Conservation (phyloP, 2,329 filamentous ascomycete species). For the Samsoniella hepiali region DNA sequence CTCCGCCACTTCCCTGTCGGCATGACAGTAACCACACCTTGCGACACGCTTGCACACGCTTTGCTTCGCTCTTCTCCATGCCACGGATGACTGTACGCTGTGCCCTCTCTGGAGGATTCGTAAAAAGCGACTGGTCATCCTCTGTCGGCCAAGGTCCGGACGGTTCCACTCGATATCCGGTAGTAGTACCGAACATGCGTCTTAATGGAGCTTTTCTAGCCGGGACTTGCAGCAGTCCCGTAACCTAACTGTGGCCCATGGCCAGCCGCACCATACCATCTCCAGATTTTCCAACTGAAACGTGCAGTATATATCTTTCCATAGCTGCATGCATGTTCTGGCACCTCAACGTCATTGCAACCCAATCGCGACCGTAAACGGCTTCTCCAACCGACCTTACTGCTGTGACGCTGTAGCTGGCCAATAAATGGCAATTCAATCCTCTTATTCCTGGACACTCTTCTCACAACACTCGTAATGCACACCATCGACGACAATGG, state of each 20-base stretch:
- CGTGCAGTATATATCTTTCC: neutral
- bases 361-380: slow-evolving; percentile 6
- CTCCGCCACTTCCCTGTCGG: slow-evolving; percentile 1
- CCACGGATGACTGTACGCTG: neutral
- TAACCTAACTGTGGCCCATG: slow-evolving; percentile 1
- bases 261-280: neutral
- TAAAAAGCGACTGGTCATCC: neutral
- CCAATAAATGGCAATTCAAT: neutral
- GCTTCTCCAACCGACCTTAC: slow-evolving; percentile 1
- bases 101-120: neutral
- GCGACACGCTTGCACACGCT: neutral
- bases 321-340: slow-evolving; percentile 7
- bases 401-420: slow-evolving; percentile 3
- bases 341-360: slow-evolving; percentile 5
- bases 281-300: neutral
- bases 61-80: neutral
- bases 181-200: slow-evolving; percentile 10
- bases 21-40: neutral
- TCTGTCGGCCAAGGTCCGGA: neutral
- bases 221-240: slow-evolving; percentile 4
- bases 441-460: neutral
- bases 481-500: slow-evolving; percentile 25
- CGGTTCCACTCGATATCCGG: slow-evolving; percentile 10
- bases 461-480: slow-evolving; percentile 21
- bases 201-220: neutral